Conservation (phyloP, 495 filamentous ascomycete genomes). For the Daldinia loculata region DNA sequence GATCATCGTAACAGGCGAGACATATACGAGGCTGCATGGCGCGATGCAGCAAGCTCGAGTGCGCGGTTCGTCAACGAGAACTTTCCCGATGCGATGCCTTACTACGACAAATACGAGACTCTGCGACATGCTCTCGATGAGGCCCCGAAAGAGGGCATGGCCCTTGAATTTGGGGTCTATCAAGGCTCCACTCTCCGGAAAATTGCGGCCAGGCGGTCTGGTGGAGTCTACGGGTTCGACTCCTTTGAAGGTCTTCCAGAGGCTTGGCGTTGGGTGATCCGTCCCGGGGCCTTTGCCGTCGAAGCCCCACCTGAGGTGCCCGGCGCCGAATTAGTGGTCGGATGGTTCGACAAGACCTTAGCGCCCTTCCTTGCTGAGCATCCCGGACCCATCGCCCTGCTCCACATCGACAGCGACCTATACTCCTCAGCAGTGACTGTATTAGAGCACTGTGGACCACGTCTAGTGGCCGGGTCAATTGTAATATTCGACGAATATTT, state of each 20-base stretch:
- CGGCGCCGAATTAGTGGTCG: not conserved
- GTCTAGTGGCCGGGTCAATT: slow-evolving; percentile 4
- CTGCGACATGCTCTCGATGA: not conserved
- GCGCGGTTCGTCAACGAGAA: not conserved
- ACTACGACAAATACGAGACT: not conserved
- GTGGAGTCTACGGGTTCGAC: not conserved
- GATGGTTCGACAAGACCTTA: not conserved
- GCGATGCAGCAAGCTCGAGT: not conserved
- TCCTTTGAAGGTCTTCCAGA: not conserved
- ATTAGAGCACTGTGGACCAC: slow-evolving; percentile 1
- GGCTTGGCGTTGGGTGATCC: not conserved
- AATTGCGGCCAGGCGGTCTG: not conserved
- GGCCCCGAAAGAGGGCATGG: not conserved
- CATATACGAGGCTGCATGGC: not conserved
- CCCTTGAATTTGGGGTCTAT: not conserved
- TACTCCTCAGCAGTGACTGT: slow-evolving; percentile 6
- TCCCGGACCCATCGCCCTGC: not conserved
- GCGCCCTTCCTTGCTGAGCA: slow-evolving; percentile 2
- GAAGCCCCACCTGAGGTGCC: not conserved
- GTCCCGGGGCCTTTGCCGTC: not conserved
- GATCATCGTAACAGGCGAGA: slow-evolving; percentile 1
- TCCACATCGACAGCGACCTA: slow-evolving; percentile 1
- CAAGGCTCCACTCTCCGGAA: not conserved
- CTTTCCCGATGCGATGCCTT: not conserved
- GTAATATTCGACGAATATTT: slow-evolving; percentile 7